Percentiles rank a stretch among this genome's conserved stretches.
Conservation (phyloP, 352 stramenopile genomes). For the Plasmopara muralis region DNA sequence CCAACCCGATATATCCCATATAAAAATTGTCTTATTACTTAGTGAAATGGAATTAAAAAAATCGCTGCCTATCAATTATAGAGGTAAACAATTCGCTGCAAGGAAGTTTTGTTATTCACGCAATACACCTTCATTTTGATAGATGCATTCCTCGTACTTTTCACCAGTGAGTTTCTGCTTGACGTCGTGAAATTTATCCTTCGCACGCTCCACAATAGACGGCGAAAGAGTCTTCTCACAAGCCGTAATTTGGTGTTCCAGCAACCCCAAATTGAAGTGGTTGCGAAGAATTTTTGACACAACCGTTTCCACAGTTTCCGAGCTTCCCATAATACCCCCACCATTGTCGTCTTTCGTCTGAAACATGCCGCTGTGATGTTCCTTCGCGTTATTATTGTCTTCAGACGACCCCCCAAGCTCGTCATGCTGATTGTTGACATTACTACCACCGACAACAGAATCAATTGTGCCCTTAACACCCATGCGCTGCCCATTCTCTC, state of each 20-base stretch:
- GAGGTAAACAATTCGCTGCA: too few species aligned
- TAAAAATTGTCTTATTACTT: too few species aligned
- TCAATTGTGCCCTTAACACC: constrained; percentile 20
- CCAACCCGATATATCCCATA: too few species aligned
- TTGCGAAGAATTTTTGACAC: constrained; percentile 20
- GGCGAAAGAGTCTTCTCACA: constrained; percentile 20
- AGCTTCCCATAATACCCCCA: constrained; percentile 13
- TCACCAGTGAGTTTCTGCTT: constrained; percentile 28
- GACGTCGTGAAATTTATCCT: constrained; percentile 23
- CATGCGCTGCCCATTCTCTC: constrained; percentile 18
- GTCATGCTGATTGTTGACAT: constrained; percentile 5
- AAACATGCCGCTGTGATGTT: constrained; percentile 4
- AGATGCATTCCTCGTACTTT: constrained; percentile 2
- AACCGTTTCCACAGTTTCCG: constrained; percentile 22
- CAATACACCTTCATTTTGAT: too few species aligned
- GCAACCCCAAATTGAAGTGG: constrained; percentile 18
- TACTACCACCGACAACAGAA: constrained; percentile 12
- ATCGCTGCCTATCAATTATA: too few species aligned
- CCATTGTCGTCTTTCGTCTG: constrained; percentile 17
- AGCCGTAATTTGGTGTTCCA: constrained; percentile 20
- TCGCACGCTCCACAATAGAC: constrained; percentile 24
- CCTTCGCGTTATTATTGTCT: constrained; percentile 2
- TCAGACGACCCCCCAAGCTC: background rate
- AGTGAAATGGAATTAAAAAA: too few species aligned
- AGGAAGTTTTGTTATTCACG: too few species aligned